Evolutionary conservation across 768 basidiomycete species (phyloP).

Genomic region (Kwoniella dejecticola): DNA sequence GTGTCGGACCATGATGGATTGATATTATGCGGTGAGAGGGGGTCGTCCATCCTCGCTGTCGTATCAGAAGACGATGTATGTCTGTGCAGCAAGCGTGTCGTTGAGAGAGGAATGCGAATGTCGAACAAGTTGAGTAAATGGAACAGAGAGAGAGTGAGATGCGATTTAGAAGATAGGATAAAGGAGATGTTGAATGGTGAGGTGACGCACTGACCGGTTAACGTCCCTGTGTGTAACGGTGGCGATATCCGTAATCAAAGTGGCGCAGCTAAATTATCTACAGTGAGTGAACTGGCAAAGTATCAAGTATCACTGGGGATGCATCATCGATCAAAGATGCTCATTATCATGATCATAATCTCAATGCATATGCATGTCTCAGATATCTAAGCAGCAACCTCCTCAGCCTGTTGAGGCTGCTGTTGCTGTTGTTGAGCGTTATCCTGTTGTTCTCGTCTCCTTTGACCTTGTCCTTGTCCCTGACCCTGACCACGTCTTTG

Average conservation of each 20-base stretch:
- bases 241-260: not conserved
- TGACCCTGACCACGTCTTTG: constrained; percentile 1
- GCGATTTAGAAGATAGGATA: not conserved
- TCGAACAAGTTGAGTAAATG: not conserved
- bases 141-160: no score
- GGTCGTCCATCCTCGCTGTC: constrained; percentile 26
- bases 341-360: not conserved
- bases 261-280: no score
- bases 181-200: not conserved
- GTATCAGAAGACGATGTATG: no score
- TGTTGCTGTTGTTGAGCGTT: not conserved
- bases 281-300: no score
- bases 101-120: not conserved
- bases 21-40: constrained; percentile 31
- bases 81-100: no score
- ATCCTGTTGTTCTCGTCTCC: not conserved
- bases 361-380: not conserved
- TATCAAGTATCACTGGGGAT: no score
- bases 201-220: constrained; percentile 17
- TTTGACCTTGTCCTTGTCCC: not conserved
- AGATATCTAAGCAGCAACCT: constrained; percentile 11
- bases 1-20: constrained; percentile 34
- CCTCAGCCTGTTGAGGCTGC: constrained; percentile 6
- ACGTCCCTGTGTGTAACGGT: not conserved
- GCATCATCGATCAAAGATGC: no score